Evolutionary conservation across 371 early-diverging fungal genomes (phyloP).

Genomic region (Encephalitozoon cuniculi): DNA sequence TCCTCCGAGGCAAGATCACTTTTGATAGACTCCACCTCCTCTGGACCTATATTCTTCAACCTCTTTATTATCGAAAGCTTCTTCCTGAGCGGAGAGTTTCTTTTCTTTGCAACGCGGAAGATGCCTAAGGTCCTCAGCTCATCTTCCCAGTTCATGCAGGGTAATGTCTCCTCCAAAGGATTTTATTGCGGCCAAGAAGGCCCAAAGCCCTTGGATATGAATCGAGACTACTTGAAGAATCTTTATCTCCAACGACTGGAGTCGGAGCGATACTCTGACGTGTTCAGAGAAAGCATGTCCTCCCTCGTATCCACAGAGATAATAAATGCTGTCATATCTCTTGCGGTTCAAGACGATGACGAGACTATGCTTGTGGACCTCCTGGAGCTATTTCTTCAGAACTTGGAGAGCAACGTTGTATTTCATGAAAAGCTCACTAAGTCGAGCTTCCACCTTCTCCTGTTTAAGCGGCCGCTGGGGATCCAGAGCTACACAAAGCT

Average conservation of each 20-base stretch:
- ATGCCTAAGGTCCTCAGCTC: constrained; percentile 12
- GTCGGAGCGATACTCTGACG: background rate
- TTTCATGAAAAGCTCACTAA: constrained; percentile 11
- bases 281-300: constrained; percentile 9
- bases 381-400: background rate
- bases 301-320: constrained; percentile 6
- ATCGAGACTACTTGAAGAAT: constrained; percentile 5
- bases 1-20: constrained; percentile 25
- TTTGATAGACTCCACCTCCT: background rate
- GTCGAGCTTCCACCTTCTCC: background rate
- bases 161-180: background rate
- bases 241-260: constrained; percentile 5
- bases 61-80: constrained; percentile 41
- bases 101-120: background rate
- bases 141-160: constrained; percentile 17
- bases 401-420: background rate
- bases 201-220: background rate
- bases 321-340: background rate
- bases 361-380: background rate
- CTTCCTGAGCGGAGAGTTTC: constrained; percentile 34
- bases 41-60: constrained; percentile 14
- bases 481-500: constrained; percentile 11
- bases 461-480: background rate
- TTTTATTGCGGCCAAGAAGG: background rate
- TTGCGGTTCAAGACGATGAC: background rate